Evolutionary conservation across 2,329 filamentous ascomycete species (phyloP), one percentile per base, ranked within the genome.

Genomic region (Diplodia sapinea): DNA sequence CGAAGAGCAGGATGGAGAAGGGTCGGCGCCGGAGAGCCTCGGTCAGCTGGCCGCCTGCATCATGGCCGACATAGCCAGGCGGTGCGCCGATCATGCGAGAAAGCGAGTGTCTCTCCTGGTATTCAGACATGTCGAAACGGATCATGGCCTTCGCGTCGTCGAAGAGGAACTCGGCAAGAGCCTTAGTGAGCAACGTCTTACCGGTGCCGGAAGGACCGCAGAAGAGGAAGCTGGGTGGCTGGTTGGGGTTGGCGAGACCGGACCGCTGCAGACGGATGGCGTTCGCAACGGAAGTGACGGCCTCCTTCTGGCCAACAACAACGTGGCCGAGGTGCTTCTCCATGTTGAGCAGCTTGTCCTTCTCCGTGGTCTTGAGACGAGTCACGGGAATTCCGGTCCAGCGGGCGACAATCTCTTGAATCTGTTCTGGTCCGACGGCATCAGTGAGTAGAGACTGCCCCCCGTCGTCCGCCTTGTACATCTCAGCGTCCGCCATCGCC

Each of bases 321-420:
- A 96, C 82, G 78, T 93, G 91, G 71, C 87, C 84, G 7, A 99
- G 88, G 56, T 90, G 89, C 75, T 88, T 91, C 82, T 99, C 95
- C 95, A 99, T 99, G 75, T 96, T 87, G 70, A 99, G 87, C n/a
- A 99, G 86, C 84, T 98, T 98, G 79, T 99, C 95, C 82, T 97
- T 98, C 82, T 99, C 95, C 0, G 93, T 91, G 0, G 95, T 97
- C 83, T 91, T 94, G 50, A 99, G 88, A 70, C 94, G 87, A 4
- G 93, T 98, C 68, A 99, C 93, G 1, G 95, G 95, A 73, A 99
- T 99, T 71, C 95, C 95, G n/a, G 95, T 99, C 92, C 94, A 97
- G 69, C 93, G 90, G 66, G 91, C 91, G 65, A 99, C 95, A 70
- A 99, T 99, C 77, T 98, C 94, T 78, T 99, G 98, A 85, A 99